phyloP scores from a whole-genome alignment of 2,329 filamentous ascomycete species.

The Pseudodiploospora longispora region DNA sequence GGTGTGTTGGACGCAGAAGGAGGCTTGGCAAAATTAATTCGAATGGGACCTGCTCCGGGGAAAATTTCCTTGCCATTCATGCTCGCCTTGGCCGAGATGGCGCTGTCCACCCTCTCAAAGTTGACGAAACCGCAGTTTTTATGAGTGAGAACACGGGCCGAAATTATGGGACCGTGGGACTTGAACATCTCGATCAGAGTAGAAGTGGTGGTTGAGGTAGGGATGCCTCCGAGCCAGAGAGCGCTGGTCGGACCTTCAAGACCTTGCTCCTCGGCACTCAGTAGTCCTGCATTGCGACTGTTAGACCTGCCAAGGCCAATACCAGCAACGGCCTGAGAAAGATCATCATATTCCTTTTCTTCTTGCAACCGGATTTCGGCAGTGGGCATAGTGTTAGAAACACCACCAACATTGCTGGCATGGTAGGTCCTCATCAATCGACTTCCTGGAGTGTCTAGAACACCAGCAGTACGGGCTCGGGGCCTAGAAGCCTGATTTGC shows the following conservation, averaged over 20 bases:
- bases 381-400: slow-evolving; percentile 68
- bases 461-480: slow-evolving; percentile 82
- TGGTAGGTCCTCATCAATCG: slow-evolving; percentile 64
- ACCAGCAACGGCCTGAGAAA: slow-evolving; percentile 74
- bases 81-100: slow-evolving; percentile 75
- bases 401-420: slow-evolving; percentile 54
- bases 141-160: slow-evolving; percentile 87
- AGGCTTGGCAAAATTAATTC: slow-evolving; percentile 96
- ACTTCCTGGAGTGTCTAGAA: slow-evolving; percentile 70
- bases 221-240: slow-evolving; percentile 95
- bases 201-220: slow-evolving; percentile 91
- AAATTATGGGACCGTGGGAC: slow-evolving; percentile 83
- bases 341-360: slow-evolving; percentile 69
- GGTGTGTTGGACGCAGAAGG: slow-evolving; percentile 85
- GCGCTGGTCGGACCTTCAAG: slow-evolving; percentile 87
- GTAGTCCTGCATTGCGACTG: slow-evolving; percentile 57
- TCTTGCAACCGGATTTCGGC: slow-evolving; percentile 68
- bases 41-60: slow-evolving; percentile 85
- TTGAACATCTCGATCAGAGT: slow-evolving; percentile 94
- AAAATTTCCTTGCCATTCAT: slow-evolving; percentile 98
- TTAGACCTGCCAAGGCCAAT: slow-evolving; percentile 64
- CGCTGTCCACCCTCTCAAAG: slow-evolving; percentile 85
- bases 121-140: slow-evolving; percentile 99
- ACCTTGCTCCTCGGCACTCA: slow-evolving; percentile 67
- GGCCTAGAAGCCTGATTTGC: slow-evolving; percentile 79